Base-by-base conservation (phyloP, 768 basidiomycete species). In the Mycena leptocephala region DNA sequence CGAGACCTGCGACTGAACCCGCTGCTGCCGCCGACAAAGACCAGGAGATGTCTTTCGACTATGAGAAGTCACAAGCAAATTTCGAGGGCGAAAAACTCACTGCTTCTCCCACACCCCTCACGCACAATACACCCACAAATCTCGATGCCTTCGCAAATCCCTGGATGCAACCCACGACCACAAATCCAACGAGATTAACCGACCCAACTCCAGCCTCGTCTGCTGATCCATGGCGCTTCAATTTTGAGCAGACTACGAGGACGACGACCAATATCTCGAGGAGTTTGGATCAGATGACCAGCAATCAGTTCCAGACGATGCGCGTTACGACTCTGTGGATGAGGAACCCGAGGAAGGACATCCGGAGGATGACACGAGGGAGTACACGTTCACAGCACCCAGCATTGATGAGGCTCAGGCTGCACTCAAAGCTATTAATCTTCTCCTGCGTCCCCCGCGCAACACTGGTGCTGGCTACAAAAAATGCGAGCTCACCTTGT, bases 401-500 rank as follows among this genome's bases (percentile, higher is more conserved):
- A 30, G 13, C 26, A 32, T 56, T 14, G 55, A 56, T 7, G 55
- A 56, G 6, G 55, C 55, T 6, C 30, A 56, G 30, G 55, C 28
- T 18, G 55, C 61, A 2, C 35, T 62, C 20, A 62, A 62, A 37
- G 7, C n/a, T 0, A 62, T 62, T 35, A 62, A 62, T 26, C 20
- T 22, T 5, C 13, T 39, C 5, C 35, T 62, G 11, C 55, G 55
- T 32, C 55, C 55, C 28, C 55, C 24, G 24, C 55, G 55, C 24
- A 56, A 56, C 11, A 56, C 55, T 32, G 55, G 55, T 8, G 70
- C 24, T 28, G 81, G 81, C 55, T 79, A 80, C 58, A 76, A 78
- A 16, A 24, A 71, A 55, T 75, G 72, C 20, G 62, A 80, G n/a
- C 2, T 11, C 77, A 22, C 78, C 83, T 58, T 75, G 6, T 82